Evolutionary conservation across 2,329 filamentous ascomycete genomes (phyloP).

Genomic region (Pseudovirgaria hyperparasitica): DNA sequence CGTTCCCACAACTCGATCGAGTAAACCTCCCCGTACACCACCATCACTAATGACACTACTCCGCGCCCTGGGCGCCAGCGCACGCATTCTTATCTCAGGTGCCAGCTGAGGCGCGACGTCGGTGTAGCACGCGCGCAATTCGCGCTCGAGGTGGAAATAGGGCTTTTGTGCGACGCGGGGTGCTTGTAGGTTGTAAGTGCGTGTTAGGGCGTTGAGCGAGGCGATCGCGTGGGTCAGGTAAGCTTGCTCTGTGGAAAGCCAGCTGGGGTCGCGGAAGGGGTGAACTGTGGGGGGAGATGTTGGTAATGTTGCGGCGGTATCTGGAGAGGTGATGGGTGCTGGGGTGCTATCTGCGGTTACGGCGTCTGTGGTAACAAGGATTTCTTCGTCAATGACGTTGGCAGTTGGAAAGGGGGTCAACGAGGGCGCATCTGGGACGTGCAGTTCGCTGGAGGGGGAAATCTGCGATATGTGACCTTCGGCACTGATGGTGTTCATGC

Average conservation of each 20-base stretch:
- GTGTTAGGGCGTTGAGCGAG: constrained; percentile 65
- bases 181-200: constrained; percentile 91
- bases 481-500: constrained; percentile 29
- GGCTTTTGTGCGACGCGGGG: constrained; percentile 87
- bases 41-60: not conserved
- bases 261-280: constrained; percentile 68
- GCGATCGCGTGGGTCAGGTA: constrained; percentile 68
- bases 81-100: constrained; percentile 58
- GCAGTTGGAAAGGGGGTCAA: constrained; percentile 3
- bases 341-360: constrained; percentile 1
- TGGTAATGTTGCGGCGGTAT: constrained; percentile 5
- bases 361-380: constrained; percentile 6
- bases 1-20: constrained; percentile 28
- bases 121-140: constrained; percentile 69
- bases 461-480: constrained; percentile 36
- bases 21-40: constrained; percentile 19
- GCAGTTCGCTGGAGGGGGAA: constrained; percentile 31
- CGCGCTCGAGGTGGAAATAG: constrained; percentile 73
- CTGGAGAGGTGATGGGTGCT: constrained; percentile 7
- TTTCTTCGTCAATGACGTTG: constrained; percentile 17
- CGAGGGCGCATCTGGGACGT: constrained; percentile 11
- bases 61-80: constrained; percentile 30
- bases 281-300: constrained; percentile 15
- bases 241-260: constrained; percentile 57
- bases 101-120: constrained; percentile 72